Evolutionary conservation across 164 flowering plant species (phyloP), one percentile per base, ranked within the genome.

Genomic region (Sedum album): DNA sequence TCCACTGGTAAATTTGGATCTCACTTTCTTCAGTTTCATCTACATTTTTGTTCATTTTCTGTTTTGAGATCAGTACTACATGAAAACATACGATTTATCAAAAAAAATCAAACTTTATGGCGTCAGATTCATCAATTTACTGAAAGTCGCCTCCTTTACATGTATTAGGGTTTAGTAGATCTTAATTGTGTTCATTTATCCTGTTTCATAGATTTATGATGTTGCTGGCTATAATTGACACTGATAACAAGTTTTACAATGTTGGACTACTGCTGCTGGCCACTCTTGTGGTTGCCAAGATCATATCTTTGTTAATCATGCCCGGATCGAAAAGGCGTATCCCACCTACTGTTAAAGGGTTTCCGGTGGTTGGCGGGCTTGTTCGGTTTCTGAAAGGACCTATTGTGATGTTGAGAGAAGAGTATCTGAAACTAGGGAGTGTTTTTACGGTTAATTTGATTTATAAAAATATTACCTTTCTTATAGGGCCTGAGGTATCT

Each of bases 351-450:
- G 77, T 94, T 0, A 82, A 80, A 46, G 35, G 85, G 17, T 81
- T 77, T 78, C 94, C 95, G 0, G 20, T 89, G 30, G 31, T 92
- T 21, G 98, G 98, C 1, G 96, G 97, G 10, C 78, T 93, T 1
- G 42, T 79, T 33, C 78, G 86, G 6, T 93, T 93, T 84, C 18
- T 93, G 79, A 87, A 81, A 68, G 98, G 98, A 1, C 98, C 98
- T 1, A 66, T 94, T n/a, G 82, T 86, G 67, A 88, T 91, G 98
- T 82, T 91, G 13, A 75, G 86, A 4, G 81, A 91, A 68, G 97
- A 93, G 82, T 93, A 89, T 69, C 93, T 89, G 0, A 94, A 87
- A 76, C 92, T 94, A 18, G 98, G 98, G 5, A 84, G 91, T 69
- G 98, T 93, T 0, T 93, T 91, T 76, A 88, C 96, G 0, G 25